phyloP scores from a whole-genome alignment of 352 stramenopile genomes.

The Phytophthora syringae region DNA sequence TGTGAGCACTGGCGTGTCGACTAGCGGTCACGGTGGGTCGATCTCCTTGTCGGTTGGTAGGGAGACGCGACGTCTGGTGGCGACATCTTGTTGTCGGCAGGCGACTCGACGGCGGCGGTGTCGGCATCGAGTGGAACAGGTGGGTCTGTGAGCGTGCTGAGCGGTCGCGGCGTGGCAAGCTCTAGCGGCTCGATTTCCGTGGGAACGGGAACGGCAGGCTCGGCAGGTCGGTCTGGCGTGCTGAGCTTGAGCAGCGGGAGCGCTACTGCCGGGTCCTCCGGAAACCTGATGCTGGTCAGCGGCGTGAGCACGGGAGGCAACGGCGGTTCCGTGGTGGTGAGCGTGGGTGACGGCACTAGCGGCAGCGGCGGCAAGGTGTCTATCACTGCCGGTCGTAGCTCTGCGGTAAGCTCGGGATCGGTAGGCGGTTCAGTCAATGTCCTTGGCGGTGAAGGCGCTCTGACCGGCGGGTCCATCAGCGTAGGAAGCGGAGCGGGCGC shows the following conservation, averaged over 20 bases:
- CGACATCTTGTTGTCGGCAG: too few relatives aligned
- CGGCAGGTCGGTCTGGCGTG: too few relatives aligned
- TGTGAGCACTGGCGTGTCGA: conserved; percentile 24
- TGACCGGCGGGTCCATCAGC: conserved; percentile 14
- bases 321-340: too few relatives aligned
- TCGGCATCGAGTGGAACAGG: conserved; percentile 28
- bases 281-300: too few relatives aligned
- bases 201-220: conserved; percentile 18
- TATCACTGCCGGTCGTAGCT: too few relatives aligned
- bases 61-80: conserved; percentile 26
- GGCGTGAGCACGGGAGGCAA: too few relatives aligned
- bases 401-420: conserved; percentile 11
- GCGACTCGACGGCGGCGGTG: too few relatives aligned
- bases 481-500: conserved; percentile 22
- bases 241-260: too few relatives aligned
- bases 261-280: too few relatives aligned
- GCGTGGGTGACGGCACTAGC: conserved; percentile 27
- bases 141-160: conserved; percentile 33
- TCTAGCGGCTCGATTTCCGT: conserved; percentile 31
- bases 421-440: conserved; percentile 6
- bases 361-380: conserved; percentile 19
- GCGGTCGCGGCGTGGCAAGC: conserved; percentile 19
- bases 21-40: conserved; percentile 22
- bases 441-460: not conserved
- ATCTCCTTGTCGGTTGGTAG: conserved; percentile 31